Evolutionary conservation across 305 asterid genomes (phyloP), one percentile per base, ranked within the genome.

Genomic region (Fraxinus xanthoxyloides): DNA sequence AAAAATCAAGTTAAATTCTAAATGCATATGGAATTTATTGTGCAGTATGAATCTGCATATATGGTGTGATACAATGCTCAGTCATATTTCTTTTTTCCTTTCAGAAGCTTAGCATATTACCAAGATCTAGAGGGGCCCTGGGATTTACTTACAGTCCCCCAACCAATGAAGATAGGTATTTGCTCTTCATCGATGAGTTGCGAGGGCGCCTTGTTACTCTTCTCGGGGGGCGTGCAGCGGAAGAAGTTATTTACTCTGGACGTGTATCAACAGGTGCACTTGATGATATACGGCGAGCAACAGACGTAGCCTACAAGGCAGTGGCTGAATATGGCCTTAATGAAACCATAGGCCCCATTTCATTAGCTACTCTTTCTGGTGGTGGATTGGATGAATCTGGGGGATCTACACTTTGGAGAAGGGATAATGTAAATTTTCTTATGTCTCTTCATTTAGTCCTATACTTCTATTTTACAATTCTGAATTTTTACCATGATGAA

Each of bases 231-330:
- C 98, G 99, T 76, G 99, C 99, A 63, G 99, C 99, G 3, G 99
- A 97, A 85, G 98, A 97, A 89, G 88, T 97, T 73, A 88, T 93
- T 73, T 97, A 93, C 87, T 89, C 94, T 51, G 99, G 99, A 63
- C 98, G 99, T 81, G 98, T 97, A 83, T 92, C 99, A 21, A 97
- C 99, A 43, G 99, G 99, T 87, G 99, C 99, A 19, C 89, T 97
- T 81, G 99, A 97, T 70, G 99, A 97, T 83, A 97, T 97, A 83
- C 91, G 98, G 51, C 91, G 94, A 83, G 99, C 99, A 74, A 97
- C 99, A 59, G 99, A 97, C 85, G 89, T 97, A 97, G 99, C 99
- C 19, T 97, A 97, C 90, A 97, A 97, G 90, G 99, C 99, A 13
- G 97, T 97, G 79, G 98, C 99, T 79, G 99, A 97, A 84, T 97